Conservation (phyloP, 2,329 filamentous ascomycete species). For the Botrytis fabae region DNA sequence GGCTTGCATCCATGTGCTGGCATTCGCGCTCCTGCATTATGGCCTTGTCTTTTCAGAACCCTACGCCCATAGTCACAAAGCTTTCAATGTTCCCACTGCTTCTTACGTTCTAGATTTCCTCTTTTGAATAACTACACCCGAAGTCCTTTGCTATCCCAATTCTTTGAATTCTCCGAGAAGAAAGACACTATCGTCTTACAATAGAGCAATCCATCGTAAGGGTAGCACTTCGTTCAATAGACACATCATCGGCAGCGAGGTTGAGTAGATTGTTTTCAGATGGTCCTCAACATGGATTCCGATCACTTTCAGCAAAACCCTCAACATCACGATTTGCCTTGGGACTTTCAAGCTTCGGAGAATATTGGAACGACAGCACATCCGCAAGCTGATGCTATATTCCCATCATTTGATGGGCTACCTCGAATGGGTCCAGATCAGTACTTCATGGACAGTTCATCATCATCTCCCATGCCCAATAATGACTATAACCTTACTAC, state of each 20-base stretch:
- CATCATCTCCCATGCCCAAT: constrained; percentile 26
- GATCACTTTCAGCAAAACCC: constrained; percentile 31
- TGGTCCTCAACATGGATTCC: constrained; percentile 35
- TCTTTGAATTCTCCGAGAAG: constrained; percentile 38
- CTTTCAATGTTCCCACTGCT: constrained; percentile 13
- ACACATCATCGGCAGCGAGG: constrained; percentile 31
- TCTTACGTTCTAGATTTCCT: constrained; percentile 17
- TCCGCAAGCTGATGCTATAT: constrained; percentile 27
- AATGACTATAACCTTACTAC: constrained; percentile 28
- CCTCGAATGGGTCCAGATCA: constrained; percentile 32
- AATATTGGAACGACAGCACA: constrained; percentile 27
- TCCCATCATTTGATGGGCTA: constrained; percentile 36
- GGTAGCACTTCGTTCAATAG: constrained; percentile 32
- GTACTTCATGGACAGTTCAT: constrained; percentile 30
- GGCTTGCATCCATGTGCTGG: constrained; percentile 39
- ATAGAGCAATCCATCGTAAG: constrained; percentile 35
- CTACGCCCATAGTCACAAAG: constrained; percentile 25
- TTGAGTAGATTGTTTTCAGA: constrained; percentile 28
- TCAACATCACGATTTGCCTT: constrained; percentile 32
- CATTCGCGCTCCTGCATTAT: constrained; percentile 38
- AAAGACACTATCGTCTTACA: constrained; percentile 34
- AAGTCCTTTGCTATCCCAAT: constrained; percentile 38
- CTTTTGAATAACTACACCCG: constrained; percentile 39
- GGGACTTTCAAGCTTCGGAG: constrained; percentile 32
- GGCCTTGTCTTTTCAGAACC: constrained; percentile 30